Evolutionary conservation across 2,329 filamentous ascomycete species (phyloP).

Genomic region (Diaporthe ilicicola): DNA sequence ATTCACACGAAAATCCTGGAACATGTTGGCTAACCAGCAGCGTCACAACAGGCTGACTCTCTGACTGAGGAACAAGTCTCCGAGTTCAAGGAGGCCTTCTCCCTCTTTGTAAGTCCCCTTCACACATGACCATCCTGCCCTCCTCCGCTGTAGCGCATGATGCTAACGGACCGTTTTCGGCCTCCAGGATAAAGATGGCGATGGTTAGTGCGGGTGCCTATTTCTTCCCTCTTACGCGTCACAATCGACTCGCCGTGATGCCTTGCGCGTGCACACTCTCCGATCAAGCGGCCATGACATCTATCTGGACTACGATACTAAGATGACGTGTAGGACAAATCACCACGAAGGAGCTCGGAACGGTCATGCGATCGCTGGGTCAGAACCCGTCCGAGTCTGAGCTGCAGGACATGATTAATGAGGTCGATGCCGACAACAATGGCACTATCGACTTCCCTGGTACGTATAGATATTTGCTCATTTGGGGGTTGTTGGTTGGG

Average conservation of each 20-base stretch:
- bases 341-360: constrained; percentile 89
- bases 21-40: constrained; percentile 35
- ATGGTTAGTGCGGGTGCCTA: constrained; percentile 70
- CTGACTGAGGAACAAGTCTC: constrained; percentile 99
- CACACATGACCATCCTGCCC: constrained; percentile 33
- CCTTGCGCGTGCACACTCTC: constrained; percentile 16
- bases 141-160: constrained; percentile 4
- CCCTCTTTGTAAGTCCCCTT: constrained; percentile 85
- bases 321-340: constrained; percentile 74
- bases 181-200: constrained; percentile 86
- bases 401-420: constrained; percentile 93
- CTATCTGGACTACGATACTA: constrained; percentile 36
- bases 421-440: constrained; percentile 92
- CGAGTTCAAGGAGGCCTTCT: constrained; percentile 99
- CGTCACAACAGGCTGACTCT: constrained; percentile 80
- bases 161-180: constrained; percentile 34
- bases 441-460: constrained; percentile 92
- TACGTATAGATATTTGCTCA: constrained; percentile 51
- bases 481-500: too few species aligned
- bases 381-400: constrained; percentile 92
- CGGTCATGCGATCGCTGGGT: constrained; percentile 88
- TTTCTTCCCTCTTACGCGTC: neutral
- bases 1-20: constrained; percentile 6
- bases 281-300: neutral
- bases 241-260: constrained; percentile 20